Base-by-base conservation (phyloP, 805 yeast species). In the Cyberlindnera saturnus region DNA sequence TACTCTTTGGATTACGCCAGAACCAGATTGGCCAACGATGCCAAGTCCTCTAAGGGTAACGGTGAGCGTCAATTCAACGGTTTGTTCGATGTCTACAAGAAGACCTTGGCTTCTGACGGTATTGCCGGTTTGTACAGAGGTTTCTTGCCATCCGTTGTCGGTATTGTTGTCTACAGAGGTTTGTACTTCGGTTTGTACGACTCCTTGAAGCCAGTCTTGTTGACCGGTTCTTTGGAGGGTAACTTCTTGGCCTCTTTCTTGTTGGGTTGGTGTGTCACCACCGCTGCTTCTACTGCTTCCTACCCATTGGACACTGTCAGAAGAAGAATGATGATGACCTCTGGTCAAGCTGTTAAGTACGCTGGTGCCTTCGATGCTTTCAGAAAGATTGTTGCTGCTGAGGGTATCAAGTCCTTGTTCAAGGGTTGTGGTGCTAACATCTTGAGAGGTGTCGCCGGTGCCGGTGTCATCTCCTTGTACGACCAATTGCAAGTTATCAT, bases 271-370 rank as follows among this genome's bases (percentile, higher is more conserved):
- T 79, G 81, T 72, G 96, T 89, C 66, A 89, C 97, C 73, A 89
- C 96, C 59, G 96, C 89, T 83, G 96, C 97, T 66, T 90, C 96
- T 62, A 88, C 96, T 59, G 96, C 96, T 70, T 88, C 96, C 69
- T 89, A 89, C 85, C 97, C 97, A 81, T 86, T 90, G 74, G 97
- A 89, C 77, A 89, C 97, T 67, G 89, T 89, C 69, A 90, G 97
- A 85, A 88, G 97, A 86, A 88, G 97, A 86, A 89, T 89, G 97
- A 89, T 89, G 97, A 89, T 89, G 97, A 89, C 97, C 63, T 90
- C 97, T 61, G 97, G 97, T 74, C 95, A 88, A 78, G 96, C 95
- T 66, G 95, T 89, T 64, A 89, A 90, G 79, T 89, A 89, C 79
- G 75, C 81, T 67, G 93, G 95, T 77, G 95, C 96, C 61, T 78